phyloP scores from a whole-genome alignment of 441 rosid species.

The Metrosideros polymorpha region DNA sequence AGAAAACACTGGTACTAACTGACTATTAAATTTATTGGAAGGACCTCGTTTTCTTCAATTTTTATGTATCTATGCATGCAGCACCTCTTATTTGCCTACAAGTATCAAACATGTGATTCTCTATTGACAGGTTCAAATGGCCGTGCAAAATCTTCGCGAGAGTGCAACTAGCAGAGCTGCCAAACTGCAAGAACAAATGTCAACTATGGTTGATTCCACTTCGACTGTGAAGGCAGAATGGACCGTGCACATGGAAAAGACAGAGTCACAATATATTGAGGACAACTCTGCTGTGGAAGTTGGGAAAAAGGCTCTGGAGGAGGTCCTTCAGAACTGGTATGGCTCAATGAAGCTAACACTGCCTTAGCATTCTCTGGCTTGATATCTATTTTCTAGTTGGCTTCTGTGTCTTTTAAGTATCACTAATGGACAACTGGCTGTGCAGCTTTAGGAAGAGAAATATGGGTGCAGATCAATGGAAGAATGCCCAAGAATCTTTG shows the following conservation, averaged over 20 bases:
- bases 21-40: not conserved
- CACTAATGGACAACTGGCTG: not conserved
- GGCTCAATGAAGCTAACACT: not conserved
- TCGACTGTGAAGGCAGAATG: constrained; percentile 70
- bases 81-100: not conserved
- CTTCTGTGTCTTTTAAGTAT: not conserved
- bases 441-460: constrained; percentile 71
- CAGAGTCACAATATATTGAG: constrained; percentile 63
- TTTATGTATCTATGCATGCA: not conserved
- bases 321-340: constrained; percentile 80
- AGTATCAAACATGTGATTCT: not conserved
- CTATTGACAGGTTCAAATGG: constrained; percentile 62
- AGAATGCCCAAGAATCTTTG: constrained; percentile 80
- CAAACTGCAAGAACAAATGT: constrained; percentile 82
- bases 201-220: constrained; percentile 81
- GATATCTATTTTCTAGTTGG: constrained; percentile 3
- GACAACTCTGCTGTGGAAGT: constrained; percentile 68
- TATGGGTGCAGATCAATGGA: constrained; percentile 84
- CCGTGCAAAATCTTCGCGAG: constrained; percentile 81
- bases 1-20: constrained; percentile 43
- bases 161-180: constrained; percentile 66
- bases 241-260: constrained; percentile 69
- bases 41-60: not conserved
- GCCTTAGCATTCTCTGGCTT: not conserved
- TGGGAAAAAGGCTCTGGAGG: constrained; percentile 72